Conservation (phyloP, 352 stramenopile genomes). For the Pilasporangium apinafurcum region DNA sequence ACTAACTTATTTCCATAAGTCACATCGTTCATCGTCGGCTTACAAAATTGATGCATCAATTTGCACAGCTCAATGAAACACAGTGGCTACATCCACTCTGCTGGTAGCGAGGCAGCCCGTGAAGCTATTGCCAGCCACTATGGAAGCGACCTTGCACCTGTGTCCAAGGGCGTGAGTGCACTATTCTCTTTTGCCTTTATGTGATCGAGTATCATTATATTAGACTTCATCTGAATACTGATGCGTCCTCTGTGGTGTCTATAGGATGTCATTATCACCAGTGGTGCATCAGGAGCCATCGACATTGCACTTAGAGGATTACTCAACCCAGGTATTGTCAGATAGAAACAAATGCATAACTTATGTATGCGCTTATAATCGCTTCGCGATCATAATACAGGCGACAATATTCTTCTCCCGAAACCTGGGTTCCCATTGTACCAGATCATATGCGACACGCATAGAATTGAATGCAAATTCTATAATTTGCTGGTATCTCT, state of each 20-base stretch:
- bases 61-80: constrained; percentile 28
- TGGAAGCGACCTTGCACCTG: constrained; percentile 16
- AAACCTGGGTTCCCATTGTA: constrained; percentile 88
- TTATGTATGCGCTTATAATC: no score
- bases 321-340: constrained; percentile 44
- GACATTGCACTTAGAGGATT: constrained; percentile 82
- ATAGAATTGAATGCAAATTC: constrained; percentile 69
- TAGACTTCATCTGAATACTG: no score
- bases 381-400: no score
- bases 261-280: constrained; percentile 82
- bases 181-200: no score
- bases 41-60: no score
- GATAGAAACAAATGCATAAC: no score
- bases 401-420: constrained; percentile 81
- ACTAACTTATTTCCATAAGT: no score
- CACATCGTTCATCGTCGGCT: no score
- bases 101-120: constrained; percentile 54
- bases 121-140: constrained; percentile 73
- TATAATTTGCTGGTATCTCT: constrained; percentile 64
- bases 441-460: constrained; percentile 83
- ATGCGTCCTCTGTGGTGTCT: no score
- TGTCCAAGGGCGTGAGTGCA: constrained; percentile 56
- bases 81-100: constrained; percentile 83
- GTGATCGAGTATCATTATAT: not conserved
- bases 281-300: constrained; percentile 82